Conservation (phyloP, 306 rosid genomes). For the Boehmeria nivea region DNA sequence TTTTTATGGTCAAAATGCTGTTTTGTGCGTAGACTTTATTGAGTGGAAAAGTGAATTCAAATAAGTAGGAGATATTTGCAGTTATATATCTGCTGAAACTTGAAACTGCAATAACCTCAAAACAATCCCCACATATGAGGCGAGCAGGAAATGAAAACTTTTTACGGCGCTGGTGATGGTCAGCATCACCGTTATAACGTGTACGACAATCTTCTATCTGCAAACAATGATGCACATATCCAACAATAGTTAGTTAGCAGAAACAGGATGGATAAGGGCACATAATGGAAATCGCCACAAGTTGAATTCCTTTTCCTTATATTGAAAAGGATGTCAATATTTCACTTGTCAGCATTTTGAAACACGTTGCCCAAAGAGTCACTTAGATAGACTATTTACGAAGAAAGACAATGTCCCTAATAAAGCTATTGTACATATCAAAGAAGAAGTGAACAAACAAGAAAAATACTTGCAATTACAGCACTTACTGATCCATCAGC, state of each 20-base stretch:
- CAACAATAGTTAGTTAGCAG: too few species aligned
- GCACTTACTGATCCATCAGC: conserved; percentile 90
- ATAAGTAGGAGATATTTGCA: too few species aligned
- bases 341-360: too few species aligned
- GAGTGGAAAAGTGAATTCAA: too few species aligned
- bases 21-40: too few species aligned
- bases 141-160: conserved; percentile 93
- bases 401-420: not conserved
- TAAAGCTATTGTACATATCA: not conserved
- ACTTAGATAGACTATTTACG: not conserved
- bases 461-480: conserved; percentile 5
- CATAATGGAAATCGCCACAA: too few species aligned
- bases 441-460: conserved; percentile 11
- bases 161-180: conserved; percentile 86
- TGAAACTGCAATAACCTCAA: conserved; percentile 54
- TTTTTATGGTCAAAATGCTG: too few species aligned
- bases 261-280: too few species aligned
- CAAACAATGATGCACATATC: too few species aligned
- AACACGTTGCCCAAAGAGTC: not conserved
- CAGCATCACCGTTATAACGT: conserved; percentile 95
- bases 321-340: not conserved
- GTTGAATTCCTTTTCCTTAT: too few species aligned
- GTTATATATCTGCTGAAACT: too few species aligned
- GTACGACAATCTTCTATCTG: conserved; percentile 98
- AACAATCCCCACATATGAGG: conserved; percentile 92